Conservation (phyloP, 192 early-diverging fungal species). For the Coemansia sp. region DNA sequence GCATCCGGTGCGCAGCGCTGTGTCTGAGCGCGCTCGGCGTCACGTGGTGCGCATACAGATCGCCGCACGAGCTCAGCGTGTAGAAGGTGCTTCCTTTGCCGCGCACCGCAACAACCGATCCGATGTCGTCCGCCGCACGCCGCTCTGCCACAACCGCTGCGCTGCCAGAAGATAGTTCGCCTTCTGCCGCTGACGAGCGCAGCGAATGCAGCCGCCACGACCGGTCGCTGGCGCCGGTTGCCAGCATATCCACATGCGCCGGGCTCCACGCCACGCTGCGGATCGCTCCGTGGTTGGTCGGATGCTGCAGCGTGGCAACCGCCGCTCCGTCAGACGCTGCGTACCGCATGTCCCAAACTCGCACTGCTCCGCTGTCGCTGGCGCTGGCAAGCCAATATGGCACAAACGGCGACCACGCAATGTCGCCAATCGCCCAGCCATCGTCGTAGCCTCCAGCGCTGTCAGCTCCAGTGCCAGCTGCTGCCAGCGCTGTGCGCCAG, state of each 20-base stretch:
- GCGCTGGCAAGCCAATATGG: constrained; percentile 74
- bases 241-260: constrained; percentile 63
- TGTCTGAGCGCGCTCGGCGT: constrained; percentile 12
- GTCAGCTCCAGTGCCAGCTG: background rate
- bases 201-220: constrained; percentile 60
- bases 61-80: constrained; percentile 50
- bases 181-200: constrained; percentile 7
- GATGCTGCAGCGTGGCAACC: constrained; percentile 26
- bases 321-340: constrained; percentile 44
- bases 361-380: constrained; percentile 61
- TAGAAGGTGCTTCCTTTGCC: constrained; percentile 39
- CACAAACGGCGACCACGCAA: constrained; percentile 71
- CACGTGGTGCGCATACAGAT: constrained; percentile 47
- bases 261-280: constrained; percentile 65
- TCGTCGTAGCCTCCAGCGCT: constrained; percentile 5
- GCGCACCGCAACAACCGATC: constrained; percentile 31
- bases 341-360: constrained; percentile 74
- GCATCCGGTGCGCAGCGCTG: constrained; percentile 17
- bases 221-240: constrained; percentile 61
- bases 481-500: constrained; percentile 53
- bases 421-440: constrained; percentile 50
- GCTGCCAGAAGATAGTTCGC: background rate
- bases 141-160: constrained; percentile 25
- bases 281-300: constrained; percentile 29
- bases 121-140: constrained; percentile 47